Conservation (phyloP, 108 stramenopile species). For the Skeletonema marinoi region DNA sequence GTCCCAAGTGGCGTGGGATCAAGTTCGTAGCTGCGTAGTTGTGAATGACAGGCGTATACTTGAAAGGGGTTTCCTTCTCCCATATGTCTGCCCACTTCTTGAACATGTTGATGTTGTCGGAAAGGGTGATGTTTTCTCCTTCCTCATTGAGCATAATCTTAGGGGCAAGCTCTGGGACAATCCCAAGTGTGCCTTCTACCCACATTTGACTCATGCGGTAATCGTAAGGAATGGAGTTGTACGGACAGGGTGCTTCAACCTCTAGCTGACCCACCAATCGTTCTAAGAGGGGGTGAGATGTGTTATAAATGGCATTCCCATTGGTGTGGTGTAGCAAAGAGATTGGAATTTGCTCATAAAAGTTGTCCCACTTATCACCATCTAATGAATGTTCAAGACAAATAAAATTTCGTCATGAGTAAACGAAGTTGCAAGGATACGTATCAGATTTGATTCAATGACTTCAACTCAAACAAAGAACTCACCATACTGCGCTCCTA, state of each 20-base stretch:
- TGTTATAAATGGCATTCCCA: slow-evolving; percentile 79
- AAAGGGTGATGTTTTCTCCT: slow-evolving; percentile 67
- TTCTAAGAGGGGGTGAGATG: slow-evolving; percentile 62
- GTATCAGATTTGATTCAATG: too few relatives aligned
- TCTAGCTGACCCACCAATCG: slow-evolving; percentile 68
- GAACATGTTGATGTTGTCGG: slow-evolving; percentile 58
- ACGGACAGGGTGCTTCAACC: slow-evolving; percentile 63
- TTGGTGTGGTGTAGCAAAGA: slow-evolving; percentile 70
- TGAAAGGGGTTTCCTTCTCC: slow-evolving; percentile 50
- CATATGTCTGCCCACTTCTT: slow-evolving; percentile 60
- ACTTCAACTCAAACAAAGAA: too few relatives aligned
- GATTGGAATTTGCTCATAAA: slow-evolving; percentile 65
- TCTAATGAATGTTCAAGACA: neutral
- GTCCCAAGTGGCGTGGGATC: slow-evolving; percentile 62
- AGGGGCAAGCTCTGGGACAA: slow-evolving; percentile 53
- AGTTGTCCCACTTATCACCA: slow-evolving; percentile 76
- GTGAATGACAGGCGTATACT: slow-evolving; percentile 65
- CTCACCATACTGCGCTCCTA: slow-evolving; percentile 60
- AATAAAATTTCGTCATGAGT: too few relatives aligned
- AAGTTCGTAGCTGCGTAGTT: slow-evolving; percentile 78
- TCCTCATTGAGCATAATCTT: slow-evolving; percentile 73
- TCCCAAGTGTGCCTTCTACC: slow-evolving; percentile 62
- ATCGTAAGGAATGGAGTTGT: slow-evolving; percentile 74
- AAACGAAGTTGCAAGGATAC: too few relatives aligned
- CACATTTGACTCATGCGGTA: slow-evolving; percentile 73